Percentiles rank a stretch among this genome's conserved stretches.
phyloP scores from a whole-genome alignment of 2,329 filamentous ascomycete species.

The Colletotrichum horii region DNA sequence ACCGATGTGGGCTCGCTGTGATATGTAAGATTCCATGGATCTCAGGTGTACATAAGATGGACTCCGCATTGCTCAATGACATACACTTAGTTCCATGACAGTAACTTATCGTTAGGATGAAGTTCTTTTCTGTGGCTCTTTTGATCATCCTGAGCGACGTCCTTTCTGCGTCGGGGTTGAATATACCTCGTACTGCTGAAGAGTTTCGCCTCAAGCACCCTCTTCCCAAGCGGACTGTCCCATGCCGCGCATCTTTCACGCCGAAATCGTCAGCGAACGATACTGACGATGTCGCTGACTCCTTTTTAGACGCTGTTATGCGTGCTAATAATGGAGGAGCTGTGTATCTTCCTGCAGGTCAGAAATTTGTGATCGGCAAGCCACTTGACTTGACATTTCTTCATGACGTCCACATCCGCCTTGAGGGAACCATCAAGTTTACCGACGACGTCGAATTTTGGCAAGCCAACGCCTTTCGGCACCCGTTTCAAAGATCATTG shows the following conservation, averaged over 20 bases:
- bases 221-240: conserved; percentile 28
- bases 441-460: conserved; percentile 49
- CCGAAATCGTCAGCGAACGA: conserved; percentile 59
- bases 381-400: conserved; percentile 64
- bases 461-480: conserved; percentile 44
- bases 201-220: conserved; percentile 45
- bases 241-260: conserved; percentile 40
- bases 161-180: neutral
- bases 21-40: neutral
- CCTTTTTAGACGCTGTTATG: conserved; percentile 58
- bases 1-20: neutral
- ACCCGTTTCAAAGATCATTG: conserved; percentile 55
- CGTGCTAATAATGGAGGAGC: conserved; percentile 65
- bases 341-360: conserved; percentile 55
- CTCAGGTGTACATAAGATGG: neutral
- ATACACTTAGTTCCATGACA: neutral
- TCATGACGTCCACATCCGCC: conserved; percentile 60
- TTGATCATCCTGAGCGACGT: neutral
- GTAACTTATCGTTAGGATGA: neutral
- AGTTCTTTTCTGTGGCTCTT: neutral
- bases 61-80: neutral
- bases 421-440: conserved; percentile 61
- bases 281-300: conserved; percentile 59
- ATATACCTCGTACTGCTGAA: conserved; percentile 36
- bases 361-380: conserved; percentile 63